Conservation (phyloP, 164 flowering plant genomes). For the Piper betle region DNA sequence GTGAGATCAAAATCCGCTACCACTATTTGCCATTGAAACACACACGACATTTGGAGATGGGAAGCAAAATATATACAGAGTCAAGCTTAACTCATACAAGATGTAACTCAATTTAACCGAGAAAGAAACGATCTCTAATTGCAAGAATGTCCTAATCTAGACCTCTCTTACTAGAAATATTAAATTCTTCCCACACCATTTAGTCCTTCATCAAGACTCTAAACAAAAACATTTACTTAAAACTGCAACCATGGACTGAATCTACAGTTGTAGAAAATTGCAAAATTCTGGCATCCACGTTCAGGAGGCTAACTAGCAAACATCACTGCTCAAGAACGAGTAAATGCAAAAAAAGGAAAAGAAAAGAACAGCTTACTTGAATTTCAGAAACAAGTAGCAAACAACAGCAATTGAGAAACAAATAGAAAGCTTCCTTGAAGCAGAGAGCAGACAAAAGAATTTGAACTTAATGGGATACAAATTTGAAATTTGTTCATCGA, state of each 20-base stretch:
- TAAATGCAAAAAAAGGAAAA: neutral
- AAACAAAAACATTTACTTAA: neutral
- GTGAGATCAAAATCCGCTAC: conserved; percentile 98
- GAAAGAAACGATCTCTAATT: neutral
- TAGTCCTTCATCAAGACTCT: neutral
- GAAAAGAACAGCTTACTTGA: too few species aligned
- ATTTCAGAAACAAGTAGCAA: too few species aligned
- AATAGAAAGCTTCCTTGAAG: neutral
- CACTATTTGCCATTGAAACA: neutral
- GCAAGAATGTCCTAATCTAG: too few species aligned
- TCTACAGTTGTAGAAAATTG: neutral
- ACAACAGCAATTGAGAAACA: neutral
- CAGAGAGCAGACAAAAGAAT: neutral
- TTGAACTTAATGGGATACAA: conserved; percentile 46
- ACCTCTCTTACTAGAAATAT: neutral
- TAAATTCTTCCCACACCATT: neutral
- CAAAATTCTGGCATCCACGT: neutral
- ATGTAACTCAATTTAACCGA: neutral
- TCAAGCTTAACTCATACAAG: neutral
- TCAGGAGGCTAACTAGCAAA: neutral
- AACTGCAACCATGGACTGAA: too few species aligned
- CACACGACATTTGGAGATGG: neutral
- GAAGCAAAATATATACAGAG: neutral
- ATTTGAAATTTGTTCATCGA: conserved; percentile 59
- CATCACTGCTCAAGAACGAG: neutral